Evolutionary conservation across 129 eudicot genomes (phyloP), one percentile per base, ranked within the genome.

Genomic region (Heracleum sosnowskyi): DNA sequence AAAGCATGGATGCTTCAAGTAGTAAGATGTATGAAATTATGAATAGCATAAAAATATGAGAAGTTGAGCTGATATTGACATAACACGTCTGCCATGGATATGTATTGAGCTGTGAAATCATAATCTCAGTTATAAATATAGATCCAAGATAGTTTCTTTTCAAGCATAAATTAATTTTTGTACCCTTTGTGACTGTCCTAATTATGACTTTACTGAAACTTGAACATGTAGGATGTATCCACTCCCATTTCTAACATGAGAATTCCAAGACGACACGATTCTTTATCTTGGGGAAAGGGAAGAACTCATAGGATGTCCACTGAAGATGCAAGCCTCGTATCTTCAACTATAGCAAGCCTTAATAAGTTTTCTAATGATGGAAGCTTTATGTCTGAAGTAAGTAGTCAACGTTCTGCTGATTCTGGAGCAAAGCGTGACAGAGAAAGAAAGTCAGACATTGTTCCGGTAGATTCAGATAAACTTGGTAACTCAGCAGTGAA

Each of bases 241-340:
- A 44, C 51, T 3, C 86, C 80, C 41, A 88, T 79, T 82, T 68
- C 85, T 62, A 81, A 78, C 71, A 95, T 95, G 98, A 88, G 87
- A 85, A 84, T 92, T 74, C 98, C 98, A 12, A 88, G 80, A 79
- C 78, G 74, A 84, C 89, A 86, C n/a, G 92, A 90, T 82, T 91
- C 97, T 46, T 77, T 95, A 63, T 91, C 97, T 7, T 91, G 98
- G 97, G 92, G 97, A 24, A 92, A 87, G 82, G 86, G 81, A 69
- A 91, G 84, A 85, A 82, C 73, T 77, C 88, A 83, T 41, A 80
- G 80, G 55, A 68, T 88, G 88, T 87, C 93, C 1, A 47, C n/a
- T 40, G 87, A 83, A 79, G 96, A 95, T 76, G 78, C 87, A 28
- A 86, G 80, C 68, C 87, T 93, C 49, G 84, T 95, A 70, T 88